A percentile compares a stretch with the other conserved stretches of the same genome.
Evolutionary conservation across 208 protist species (phyloP).

Genomic region (Leishmania amazonensis): DNA sequence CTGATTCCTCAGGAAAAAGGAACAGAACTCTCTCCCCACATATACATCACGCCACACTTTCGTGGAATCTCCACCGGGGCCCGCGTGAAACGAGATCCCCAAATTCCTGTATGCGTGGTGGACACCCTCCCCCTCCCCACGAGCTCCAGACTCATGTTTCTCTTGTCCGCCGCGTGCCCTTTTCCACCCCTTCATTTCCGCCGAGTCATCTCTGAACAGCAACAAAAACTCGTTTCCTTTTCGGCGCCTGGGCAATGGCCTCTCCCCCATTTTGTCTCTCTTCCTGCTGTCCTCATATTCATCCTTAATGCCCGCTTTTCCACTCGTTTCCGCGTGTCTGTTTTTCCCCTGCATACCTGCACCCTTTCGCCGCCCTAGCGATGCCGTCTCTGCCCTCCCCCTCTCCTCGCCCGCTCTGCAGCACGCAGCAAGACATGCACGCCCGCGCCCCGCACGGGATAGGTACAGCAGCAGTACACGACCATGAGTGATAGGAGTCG

Average conservation of each 20-base stretch:
- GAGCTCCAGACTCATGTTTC: background rate
- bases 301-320: background rate
- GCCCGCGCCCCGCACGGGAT: background rate
- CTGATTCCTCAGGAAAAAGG: background rate
- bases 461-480: background rate
- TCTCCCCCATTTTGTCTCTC: background rate
- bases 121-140: background rate
- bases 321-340: background rate
- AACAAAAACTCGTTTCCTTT: background rate
- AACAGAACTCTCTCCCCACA: background rate
- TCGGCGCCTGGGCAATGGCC: too few species aligned
- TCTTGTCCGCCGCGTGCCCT: background rate
- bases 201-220: background rate
- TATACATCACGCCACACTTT: background rate
- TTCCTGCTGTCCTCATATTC: background rate
- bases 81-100: background rate
- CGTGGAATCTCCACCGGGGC: background rate
- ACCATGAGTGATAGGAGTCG: background rate
- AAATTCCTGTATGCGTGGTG: background rate
- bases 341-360: background rate
- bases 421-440: background rate
- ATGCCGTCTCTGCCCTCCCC: background rate
- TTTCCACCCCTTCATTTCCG: background rate
- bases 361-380: background rate
- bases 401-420: background rate